These are phyloP conservation scores for Trichomonas gallinae DNA, from an alignment of 208 protist genomes.

Conservation along the genomic window DNA sequence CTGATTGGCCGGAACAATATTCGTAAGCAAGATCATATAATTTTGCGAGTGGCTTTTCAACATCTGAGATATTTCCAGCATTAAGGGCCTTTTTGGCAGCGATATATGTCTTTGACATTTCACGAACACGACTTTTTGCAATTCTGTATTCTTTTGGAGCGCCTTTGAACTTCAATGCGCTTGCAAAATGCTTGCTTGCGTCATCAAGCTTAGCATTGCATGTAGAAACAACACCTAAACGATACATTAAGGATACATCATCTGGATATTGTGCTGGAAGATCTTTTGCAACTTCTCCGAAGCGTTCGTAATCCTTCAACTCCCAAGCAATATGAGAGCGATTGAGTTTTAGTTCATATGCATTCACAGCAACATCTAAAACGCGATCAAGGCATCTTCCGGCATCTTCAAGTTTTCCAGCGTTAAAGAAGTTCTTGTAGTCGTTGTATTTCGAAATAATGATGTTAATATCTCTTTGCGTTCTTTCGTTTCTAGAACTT, in stretches of 20 bases:
- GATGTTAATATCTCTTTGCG: no score
- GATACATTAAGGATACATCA: neutral
- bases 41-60: neutral
- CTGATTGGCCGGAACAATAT: neutral
- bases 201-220: neutral
- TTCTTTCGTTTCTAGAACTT: neutral
- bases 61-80: neutral
- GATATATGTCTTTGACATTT: neutral
- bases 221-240: neutral
- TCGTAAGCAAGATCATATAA: no score
- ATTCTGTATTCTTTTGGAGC: neutral
- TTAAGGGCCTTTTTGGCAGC: neutral
- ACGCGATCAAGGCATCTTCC: neutral
- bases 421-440: neutral
- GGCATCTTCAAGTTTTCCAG: neutral
- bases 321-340: neutral
- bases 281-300: neutral
- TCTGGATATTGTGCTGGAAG: neutral
- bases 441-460: neutral
- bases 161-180: neutral
- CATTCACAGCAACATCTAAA: neutral
- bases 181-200: neutral
- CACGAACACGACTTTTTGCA: neutral
- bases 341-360: neutral
- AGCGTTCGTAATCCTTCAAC: neutral